Evolutionary conservation across 176 grass and related monocot species (phyloP), one percentile per base, ranked within the genome.

Genomic region (Aechmea fasciata): DNA sequence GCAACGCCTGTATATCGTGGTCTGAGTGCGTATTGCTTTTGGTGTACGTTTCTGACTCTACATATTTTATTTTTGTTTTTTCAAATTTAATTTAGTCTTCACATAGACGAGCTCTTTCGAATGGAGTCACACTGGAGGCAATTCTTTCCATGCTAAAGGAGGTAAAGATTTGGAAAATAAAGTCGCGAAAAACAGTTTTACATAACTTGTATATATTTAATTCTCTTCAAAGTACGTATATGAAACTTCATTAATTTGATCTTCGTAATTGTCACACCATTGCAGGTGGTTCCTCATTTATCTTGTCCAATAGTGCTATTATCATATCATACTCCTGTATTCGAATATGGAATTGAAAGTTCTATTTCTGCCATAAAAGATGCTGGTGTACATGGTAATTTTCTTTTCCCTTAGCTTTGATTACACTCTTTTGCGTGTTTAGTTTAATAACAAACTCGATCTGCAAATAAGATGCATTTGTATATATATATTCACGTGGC

Each of bases 221-320:
- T 29, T 29, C 28, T 29, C 28, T 29, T 29, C 28, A 29, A 29
- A 29, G 28, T 29, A n/a, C n/a, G n/a, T n/a, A 29, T 29, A 29
- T 29, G 3, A 29, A 29, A 29, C 28, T 29, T 29, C 28, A 29
- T 2, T 29, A 29, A 5, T 33, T 33, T 33, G 3, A 5, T 33
- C 29, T 33, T 33, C 29, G 29, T 33, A 33, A 33, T 33, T 33
- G 15, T 69, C 11, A 6, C 18, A n/a, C 28, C 13, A n/a, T 49
- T 67, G 65, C 65, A 77, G 74, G 74, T 77, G 18, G 52, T 77
- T 8, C 74, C 74, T 26, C 74, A 69, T 14, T 68, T 77, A 18
- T 77, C 74, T 59, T 77, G 65, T 11, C 74, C 74, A 11, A 6
- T 77, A 57, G 65, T 49, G 8, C 52, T 77, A 6, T 77, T 77